A percentile compares a stretch with the other conserved stretches of the same genome.
phyloP scores from a whole-genome alignment of 352 stramenopile genomes.

The Blastocystis sp. region DNA sequence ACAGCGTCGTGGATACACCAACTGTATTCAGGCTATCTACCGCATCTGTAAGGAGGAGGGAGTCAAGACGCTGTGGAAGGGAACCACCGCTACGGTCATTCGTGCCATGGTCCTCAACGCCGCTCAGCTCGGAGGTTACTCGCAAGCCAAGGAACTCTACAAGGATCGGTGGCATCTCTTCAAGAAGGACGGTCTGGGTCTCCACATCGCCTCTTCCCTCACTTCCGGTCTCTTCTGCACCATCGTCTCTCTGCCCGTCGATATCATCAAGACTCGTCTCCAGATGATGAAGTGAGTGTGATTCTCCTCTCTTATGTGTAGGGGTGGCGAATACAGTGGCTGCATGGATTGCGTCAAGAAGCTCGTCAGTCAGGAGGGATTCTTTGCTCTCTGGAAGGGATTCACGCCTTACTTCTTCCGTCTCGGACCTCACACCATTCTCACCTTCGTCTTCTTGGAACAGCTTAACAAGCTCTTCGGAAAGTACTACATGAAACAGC shows the following conservation, averaged over 20 bases:
- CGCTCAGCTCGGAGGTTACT: slow-evolving; percentile 53
- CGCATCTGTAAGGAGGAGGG: slow-evolving; percentile 56
- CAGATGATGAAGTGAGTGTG: slow-evolving; percentile 29
- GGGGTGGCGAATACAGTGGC: slow-evolving; percentile 16
- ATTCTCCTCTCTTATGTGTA: neutral
- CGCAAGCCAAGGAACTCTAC: slow-evolving; percentile 54
- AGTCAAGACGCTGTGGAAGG: slow-evolving; percentile 52
- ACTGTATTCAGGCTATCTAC: slow-evolving; percentile 52
- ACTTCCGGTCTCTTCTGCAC: slow-evolving; percentile 52
- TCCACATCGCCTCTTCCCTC: slow-evolving; percentile 39
- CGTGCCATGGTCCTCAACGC: slow-evolving; percentile 44
- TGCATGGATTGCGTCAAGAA: slow-evolving; percentile 27
- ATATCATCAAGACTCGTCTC: slow-evolving; percentile 56
- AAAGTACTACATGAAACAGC: slow-evolving; percentile 56
- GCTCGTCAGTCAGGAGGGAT: slow-evolving; percentile 33
- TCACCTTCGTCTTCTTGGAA: slow-evolving; percentile 57
- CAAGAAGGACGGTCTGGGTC: slow-evolving; percentile 44
- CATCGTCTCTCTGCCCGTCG: slow-evolving; percentile 55
- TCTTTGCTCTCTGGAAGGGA: slow-evolving; percentile 57
- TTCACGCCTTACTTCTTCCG: slow-evolving; percentile 57
- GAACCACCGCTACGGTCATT: slow-evolving; percentile 43
- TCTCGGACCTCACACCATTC: slow-evolving; percentile 57
- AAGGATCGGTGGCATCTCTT: slow-evolving; percentile 37
- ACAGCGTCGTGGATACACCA: slow-evolving; percentile 54
- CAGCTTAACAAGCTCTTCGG: slow-evolving; percentile 56